Percentiles rank a stretch among this genome's conserved stretches.
Evolutionary conservation across 2,329 filamentous ascomycete species (phyloP).

Genomic region (Xylaria sp.): DNA sequence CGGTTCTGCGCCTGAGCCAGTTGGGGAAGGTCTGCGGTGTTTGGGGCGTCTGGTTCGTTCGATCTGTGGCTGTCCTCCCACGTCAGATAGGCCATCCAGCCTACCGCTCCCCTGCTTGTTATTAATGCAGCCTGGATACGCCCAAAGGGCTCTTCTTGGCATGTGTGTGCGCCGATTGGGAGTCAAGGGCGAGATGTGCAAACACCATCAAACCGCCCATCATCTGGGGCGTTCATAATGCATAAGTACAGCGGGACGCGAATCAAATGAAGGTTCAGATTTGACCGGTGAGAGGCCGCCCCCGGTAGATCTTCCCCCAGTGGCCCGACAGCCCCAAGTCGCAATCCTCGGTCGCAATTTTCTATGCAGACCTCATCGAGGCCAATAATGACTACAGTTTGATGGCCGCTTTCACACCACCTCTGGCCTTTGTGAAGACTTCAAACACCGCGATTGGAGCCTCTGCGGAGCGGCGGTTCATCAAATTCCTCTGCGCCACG

Average conservation of each 20-base stretch:
- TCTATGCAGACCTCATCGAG: not conserved
- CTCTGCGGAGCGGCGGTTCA: not conserved
- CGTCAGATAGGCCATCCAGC: conserved; percentile 12
- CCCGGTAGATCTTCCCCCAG: conserved; percentile 1
- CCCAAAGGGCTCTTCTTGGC: conserved; percentile 1
- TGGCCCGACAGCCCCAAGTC: conserved; percentile 1
- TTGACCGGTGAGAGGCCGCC: conserved; percentile 8
- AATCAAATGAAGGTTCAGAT: conserved; percentile 10
- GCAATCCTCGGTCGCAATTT: not conserved
- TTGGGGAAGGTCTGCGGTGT: conserved; percentile 4
- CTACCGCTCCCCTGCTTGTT: not conserved
- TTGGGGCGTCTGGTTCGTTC: conserved; percentile 14
- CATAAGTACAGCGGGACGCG: conserved; percentile 4
- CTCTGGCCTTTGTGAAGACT: not conserved
- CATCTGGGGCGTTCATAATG: conserved; percentile 3
- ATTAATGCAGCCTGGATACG: conserved; percentile 1
- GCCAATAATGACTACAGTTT: conserved; percentile 16
- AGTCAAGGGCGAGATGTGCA: not conserved
- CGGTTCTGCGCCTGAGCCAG: conserved; percentile 1
- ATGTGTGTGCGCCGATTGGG: not conserved
- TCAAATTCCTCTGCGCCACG: conserved; percentile 21
- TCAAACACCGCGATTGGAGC: conserved; percentile 2
- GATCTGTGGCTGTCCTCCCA: conserved; percentile 2
- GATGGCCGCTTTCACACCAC: conserved; percentile 16
- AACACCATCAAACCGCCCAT: not conserved